Base-by-base conservation (phyloP, 2,329 filamentous ascomycete species). In the Colletotrichum spaethianum region DNA sequence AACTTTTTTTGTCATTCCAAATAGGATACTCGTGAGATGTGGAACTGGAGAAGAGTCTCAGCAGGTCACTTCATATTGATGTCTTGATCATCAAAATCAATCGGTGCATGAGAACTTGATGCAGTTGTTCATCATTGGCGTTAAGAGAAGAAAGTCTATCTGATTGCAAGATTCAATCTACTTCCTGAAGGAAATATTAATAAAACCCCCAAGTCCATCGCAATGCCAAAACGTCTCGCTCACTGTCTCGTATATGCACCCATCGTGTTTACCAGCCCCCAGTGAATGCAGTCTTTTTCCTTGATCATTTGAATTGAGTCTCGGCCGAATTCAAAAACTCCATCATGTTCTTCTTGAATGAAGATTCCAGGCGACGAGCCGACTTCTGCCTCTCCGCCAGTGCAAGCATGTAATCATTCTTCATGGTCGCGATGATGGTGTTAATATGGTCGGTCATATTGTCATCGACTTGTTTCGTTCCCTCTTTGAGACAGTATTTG, bases 401-500 rank as follows among this genome's bases (percentile, higher is more conserved):
- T 0, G 68, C 68, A 3, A 71, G 20, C 7, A 40, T 67, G 28
- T 71, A 71, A 50, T 71, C 68, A 5, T 20, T 48, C 16, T 46
- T n/a, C 50, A 63, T 50, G 5, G 57, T 31, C 2, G 16, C 20
- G 20, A 2, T 38, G 8, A 70, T 60, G 11, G 38, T n/a, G 6
- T 9, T 33, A 16, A 71, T 9, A 16, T 59, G 20, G 1, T 6
- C 55, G 3, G 18, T 38, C 56, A 50, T 48, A 20, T 48, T n/a
- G 12, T 67, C 33, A 4, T 40, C 28, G 7, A 61, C 63, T 18
- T 12, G 2, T 4, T 42, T 36, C 4, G 14, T 20, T 8, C 28
- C 64, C 3, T 33, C 1, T 5, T 53, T 26, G 2, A 67, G 14
- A 12, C 8, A 3, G 11, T 20, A 4, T 11, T 48, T 60, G 14